Percentiles rank a stretch among this genome's conserved stretches.
Evolutionary conservation across 225 moss, liverwort and hornwort genomes (phyloP).

Genomic region (Marchantia paleacea): DNA sequence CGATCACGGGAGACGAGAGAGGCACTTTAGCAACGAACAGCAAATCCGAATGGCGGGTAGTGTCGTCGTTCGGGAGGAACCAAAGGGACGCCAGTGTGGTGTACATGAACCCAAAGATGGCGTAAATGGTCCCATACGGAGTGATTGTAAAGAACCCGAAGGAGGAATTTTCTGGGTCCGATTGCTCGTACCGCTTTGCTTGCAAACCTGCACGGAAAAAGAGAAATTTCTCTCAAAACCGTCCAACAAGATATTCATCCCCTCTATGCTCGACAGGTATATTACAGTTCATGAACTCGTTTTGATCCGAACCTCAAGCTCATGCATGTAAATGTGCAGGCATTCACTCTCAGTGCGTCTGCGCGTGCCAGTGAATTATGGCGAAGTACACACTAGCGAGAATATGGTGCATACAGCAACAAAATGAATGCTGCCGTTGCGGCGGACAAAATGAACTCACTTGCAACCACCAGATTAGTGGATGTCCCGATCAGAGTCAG

Average conservation of each 20-base stretch:
- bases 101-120: constrained; percentile 12
- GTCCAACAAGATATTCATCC: neutral
- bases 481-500: constrained; percentile 1
- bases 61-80: constrained; percentile 13
- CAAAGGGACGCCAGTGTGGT: neutral
- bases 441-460: neutral
- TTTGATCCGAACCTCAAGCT: too few relatives aligned
- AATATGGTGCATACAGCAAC: neutral
- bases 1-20: neutral
- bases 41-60: neutral
- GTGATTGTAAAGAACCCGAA: constrained; percentile 5
- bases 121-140: neutral
- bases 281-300: too few relatives aligned
- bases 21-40: constrained; percentile 3
- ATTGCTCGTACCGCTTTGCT: neutral
- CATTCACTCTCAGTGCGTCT: neutral
- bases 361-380: neutral
- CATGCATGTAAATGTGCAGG: neutral
- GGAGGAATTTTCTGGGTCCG: neutral
- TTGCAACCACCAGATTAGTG: constrained; percentile 6
- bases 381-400: neutral
- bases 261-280: too few relatives aligned
- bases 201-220: neutral
- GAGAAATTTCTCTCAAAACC: neutral
- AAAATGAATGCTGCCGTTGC: neutral